These are phyloP conservation scores for Leccinum fibrillosum DNA, from an alignment of 768 basidiomycete genomes.

Conservation along the genomic window DNA sequence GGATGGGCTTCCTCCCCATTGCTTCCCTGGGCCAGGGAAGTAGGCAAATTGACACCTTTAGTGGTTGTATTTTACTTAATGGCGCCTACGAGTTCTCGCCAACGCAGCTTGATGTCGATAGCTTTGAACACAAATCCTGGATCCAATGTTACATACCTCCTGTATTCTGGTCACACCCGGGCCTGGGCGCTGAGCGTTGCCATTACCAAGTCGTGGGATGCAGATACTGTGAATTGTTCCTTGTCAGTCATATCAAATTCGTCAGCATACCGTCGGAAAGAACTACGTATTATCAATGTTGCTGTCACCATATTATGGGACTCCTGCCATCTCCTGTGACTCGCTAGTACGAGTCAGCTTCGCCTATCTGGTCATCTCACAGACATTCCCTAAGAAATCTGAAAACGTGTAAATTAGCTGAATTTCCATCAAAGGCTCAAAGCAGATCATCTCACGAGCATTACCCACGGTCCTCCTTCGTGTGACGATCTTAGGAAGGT, in stretches of 20 bases:
- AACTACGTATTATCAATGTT: too few relatives aligned
- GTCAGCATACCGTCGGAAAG: background rate
- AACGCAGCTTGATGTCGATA: too few relatives aligned
- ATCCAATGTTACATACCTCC: too few relatives aligned
- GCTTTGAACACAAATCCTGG: too few relatives aligned
- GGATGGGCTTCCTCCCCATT: too few relatives aligned
- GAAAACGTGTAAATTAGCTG: background rate
- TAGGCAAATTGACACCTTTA: background rate
- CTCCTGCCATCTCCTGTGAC: background rate
- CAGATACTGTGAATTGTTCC: background rate
- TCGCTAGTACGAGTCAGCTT: background rate
- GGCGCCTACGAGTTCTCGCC: too few relatives aligned
- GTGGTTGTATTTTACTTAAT: too few relatives aligned
- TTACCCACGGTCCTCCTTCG: background rate
- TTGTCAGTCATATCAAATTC: too few relatives aligned
- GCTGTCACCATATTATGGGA: too few relatives aligned
- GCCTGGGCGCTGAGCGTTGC: background rate
- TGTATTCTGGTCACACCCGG: background rate
- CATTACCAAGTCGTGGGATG: background rate
- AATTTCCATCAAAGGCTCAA: background rate
- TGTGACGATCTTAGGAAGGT: background rate
- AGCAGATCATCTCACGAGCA: background rate
- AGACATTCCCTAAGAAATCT: background rate
- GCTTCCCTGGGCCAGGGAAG: background rate
- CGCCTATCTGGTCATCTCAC: background rate